Evolutionary conservation across 1,284 basidiomycete species (phyloP).

Genomic region (Phylloboletellus chloephorus): DNA sequence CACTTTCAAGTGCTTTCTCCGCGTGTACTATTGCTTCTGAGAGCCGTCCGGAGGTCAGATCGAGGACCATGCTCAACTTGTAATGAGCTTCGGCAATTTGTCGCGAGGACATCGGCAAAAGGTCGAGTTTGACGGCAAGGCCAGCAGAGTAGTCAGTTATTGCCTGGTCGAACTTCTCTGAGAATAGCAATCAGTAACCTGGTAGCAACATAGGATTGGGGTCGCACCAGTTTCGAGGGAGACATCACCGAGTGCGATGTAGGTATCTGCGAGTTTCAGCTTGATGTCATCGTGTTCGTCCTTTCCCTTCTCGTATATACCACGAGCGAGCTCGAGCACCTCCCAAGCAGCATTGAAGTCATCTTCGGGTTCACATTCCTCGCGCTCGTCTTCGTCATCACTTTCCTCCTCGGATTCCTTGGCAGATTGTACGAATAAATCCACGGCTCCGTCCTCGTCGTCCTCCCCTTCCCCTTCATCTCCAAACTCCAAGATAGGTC

Average conservation of each 20-base stretch:
- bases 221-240: slow-evolving; percentile 78
- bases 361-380: slow-evolving; percentile 76
- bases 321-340: slow-evolving; percentile 80
- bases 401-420: slow-evolving; percentile 42
- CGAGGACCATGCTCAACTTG: slow-evolving; percentile 84
- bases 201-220: not conserved
- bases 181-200: slow-evolving; percentile 5
- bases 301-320: slow-evolving; percentile 70
- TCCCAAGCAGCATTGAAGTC: slow-evolving; percentile 96
- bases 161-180: slow-evolving; percentile 92
- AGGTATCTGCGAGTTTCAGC: slow-evolving; percentile 80
- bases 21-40: slow-evolving; percentile 78
- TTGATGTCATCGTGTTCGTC: slow-evolving; percentile 54
- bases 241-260: slow-evolving; percentile 80
- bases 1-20: slow-evolving; percentile 70
- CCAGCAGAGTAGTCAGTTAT: slow-evolving; percentile 77
- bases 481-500: slow-evolving; percentile 66
- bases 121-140: slow-evolving; percentile 60
- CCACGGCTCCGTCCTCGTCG: slow-evolving; percentile 46
- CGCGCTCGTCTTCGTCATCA: slow-evolving; percentile 48
- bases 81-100: slow-evolving; percentile 88
- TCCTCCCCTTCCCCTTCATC: slow-evolving; percentile 62
- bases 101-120: slow-evolving; percentile 75
- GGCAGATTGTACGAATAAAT: slow-evolving; percentile 56
- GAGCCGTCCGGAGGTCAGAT: slow-evolving; percentile 75